phyloP scores from a whole-genome alignment of 2,329 filamentous ascomycete species.

The Diaporthe sp. region DNA sequence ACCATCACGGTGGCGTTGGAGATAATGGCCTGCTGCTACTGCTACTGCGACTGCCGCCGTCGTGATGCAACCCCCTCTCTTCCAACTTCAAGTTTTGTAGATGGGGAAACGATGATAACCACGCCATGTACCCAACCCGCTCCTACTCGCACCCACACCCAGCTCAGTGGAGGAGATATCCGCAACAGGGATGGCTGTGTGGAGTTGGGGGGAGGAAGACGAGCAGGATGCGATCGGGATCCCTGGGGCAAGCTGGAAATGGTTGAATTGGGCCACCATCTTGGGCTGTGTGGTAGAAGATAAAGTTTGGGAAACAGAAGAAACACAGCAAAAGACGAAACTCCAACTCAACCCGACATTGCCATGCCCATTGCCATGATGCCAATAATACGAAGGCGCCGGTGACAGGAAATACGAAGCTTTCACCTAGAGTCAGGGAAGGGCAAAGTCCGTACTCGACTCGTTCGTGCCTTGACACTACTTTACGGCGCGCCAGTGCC shows the following conservation, averaged over 20 bases:
- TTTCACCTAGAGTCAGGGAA: not conserved
- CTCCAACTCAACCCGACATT: not conserved
- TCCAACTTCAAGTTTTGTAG: not conserved
- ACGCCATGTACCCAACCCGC: not conserved
- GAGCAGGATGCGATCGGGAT: conserved; percentile 16
- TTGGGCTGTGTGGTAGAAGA: not conserved
- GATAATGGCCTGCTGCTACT: conserved; percentile 4
- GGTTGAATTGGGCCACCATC: not conserved
- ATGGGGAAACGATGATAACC: not conserved
- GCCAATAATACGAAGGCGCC: not conserved
- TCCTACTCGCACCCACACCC: not conserved
- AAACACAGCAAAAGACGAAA: not conserved
- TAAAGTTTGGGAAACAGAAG: too few relatives aligned
- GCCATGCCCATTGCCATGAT: not conserved
- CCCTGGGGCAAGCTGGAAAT: not conserved
- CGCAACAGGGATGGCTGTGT: conserved; percentile 1
- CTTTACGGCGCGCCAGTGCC: not conserved
- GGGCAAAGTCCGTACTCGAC: not conserved
- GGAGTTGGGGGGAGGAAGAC: not conserved
- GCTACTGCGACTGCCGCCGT: not conserved
- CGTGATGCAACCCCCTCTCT: conserved; percentile 24
- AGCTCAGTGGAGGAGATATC: not conserved
- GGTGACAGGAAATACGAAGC: not conserved
- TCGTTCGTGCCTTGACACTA: conserved; percentile 5
- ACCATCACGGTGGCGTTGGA: conserved; percentile 24